These are phyloP conservation scores for Mycosphaerelloides madeirae DNA, from an alignment of 2,329 filamentous ascomycete species.

Conservation along the genomic window DNA sequence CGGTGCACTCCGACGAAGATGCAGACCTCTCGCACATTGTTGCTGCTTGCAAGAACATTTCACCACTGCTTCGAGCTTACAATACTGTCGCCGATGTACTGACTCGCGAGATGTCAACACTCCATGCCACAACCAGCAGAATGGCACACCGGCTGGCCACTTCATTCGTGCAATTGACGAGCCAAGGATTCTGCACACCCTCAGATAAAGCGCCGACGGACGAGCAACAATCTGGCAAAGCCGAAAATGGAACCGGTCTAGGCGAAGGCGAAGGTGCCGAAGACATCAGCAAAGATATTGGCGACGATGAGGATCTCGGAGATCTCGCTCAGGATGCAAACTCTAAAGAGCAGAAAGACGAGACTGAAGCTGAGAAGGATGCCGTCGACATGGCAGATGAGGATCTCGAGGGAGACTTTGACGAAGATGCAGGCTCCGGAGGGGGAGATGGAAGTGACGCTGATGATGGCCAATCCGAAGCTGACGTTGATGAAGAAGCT, in stretches of 20 bases:
- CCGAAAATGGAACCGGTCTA: slow-evolving; percentile 87
- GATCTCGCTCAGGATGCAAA: slow-evolving; percentile 79
- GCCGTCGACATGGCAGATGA: slow-evolving; percentile 90
- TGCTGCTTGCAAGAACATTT: slow-evolving; percentile 29
- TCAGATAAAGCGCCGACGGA: slow-evolving; percentile 60
- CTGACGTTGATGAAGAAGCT: slow-evolving; percentile 62
- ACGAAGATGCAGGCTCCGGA: slow-evolving; percentile 50
- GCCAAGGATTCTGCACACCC: slow-evolving; percentile 87
- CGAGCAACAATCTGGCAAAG: slow-evolving; percentile 56
- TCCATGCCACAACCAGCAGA: slow-evolving; percentile 68
- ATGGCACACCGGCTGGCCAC: slow-evolving; percentile 72
- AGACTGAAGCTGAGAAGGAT: slow-evolving; percentile 75
- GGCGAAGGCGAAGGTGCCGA: slow-evolving; percentile 93
- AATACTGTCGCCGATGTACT: slow-evolving; percentile 55
- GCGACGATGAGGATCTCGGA: slow-evolving; percentile 85
- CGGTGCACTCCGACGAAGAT: not conserved
- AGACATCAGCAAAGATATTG: slow-evolving; percentile 96
- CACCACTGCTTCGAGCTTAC: slow-evolving; percentile 74
- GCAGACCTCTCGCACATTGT: not conserved
- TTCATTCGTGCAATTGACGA: slow-evolving; percentile 71
- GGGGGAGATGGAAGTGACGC: slow-evolving; percentile 62
- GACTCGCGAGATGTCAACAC: slow-evolving; percentile 53
- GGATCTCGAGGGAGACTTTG: slow-evolving; percentile 82
- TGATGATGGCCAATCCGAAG: slow-evolving; percentile 48
- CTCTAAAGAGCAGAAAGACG: slow-evolving; percentile 49